Percentiles rank a stretch among this genome's conserved stretches.
Evolutionary conservation across 106 monocot species (phyloP).

Genomic region (Platanthera guangdongensis): DNA sequence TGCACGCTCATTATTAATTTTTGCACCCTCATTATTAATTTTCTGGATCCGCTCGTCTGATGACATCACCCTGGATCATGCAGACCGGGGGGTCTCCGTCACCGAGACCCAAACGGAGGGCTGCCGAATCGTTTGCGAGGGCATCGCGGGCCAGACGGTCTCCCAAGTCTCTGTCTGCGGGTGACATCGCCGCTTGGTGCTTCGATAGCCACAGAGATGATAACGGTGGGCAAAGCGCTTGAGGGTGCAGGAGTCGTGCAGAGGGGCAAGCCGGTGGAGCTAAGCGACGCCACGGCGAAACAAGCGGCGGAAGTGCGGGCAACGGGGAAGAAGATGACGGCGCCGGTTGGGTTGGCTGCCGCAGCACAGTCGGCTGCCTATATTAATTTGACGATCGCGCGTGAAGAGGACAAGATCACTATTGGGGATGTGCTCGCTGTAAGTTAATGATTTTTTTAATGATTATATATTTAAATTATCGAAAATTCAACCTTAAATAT

Average conservation of each 20-base stretch:
- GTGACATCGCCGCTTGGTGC: no score
- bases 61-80: conserved; percentile 13
- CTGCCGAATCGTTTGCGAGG: conserved; percentile 34
- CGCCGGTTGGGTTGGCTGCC: conserved; percentile 37
- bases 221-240: conserved; percentile 58
- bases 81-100: conserved; percentile 38
- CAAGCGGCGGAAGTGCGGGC: conserved; percentile 55
- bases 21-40: no score
- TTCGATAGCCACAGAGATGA: background rate
- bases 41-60: no score
- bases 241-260: conserved; percentile 38
- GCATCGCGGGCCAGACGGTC: conserved; percentile 43
- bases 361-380: conserved; percentile 41
- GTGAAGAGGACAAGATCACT: conserved; percentile 32
- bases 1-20: no score
- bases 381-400: conserved; percentile 13
- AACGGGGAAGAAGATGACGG: conserved; percentile 21
- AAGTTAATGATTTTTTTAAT: background rate
- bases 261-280: conserved; percentile 43
- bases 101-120: conserved; percentile 31
- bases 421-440: conserved; percentile 32
- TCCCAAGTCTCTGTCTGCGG: background rate
- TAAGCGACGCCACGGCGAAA: conserved; percentile 52
- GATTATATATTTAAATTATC: background rate
- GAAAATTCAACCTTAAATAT: background rate